Evolutionary conservation across 2,329 filamentous ascomycete genomes (phyloP), one percentile per base, ranked within the genome.

Genomic region (Fusarium sp.): DNA sequence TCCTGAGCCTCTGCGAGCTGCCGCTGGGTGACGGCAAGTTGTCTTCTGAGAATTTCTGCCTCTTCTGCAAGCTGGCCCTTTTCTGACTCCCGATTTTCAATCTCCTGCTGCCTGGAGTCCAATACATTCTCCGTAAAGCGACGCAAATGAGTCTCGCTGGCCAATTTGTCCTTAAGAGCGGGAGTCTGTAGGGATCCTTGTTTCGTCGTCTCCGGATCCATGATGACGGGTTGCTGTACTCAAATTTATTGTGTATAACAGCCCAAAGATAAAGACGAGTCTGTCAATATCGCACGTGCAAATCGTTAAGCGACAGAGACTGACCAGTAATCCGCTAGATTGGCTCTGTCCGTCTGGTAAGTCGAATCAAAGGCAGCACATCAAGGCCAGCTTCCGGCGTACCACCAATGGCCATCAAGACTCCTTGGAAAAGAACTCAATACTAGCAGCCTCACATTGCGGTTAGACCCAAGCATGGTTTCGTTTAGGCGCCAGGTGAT

Each of bases 111-210:
- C 57, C 82, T 80, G 26, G 76, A 79, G 57, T 83, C 82, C 47
- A 83, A 60, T n/a, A 83, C 82, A 17, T 78, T 74, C 56, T 83
- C 81, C 10, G 82, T 82, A 69, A 81, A 83, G 31, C 72, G 77
- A 45, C 81, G 80, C n/a, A 83, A 70, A 60, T 77, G 75, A 45
- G 77, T 75, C 59, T 83, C 81, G 55, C 81, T 77, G 24, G 74
- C 73, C 35, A 83, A 69, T 56, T 75, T 79, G 24, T 73, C 66
- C 54, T 81, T 75, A 36, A 80, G 72, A 14, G 42, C 55, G 31
- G 75, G 61, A 39, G 48, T 68, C 48, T 72, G 70, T 44, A 62
- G 66, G 48, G 64, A 65, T 61, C 63, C 52, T 33, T 66, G 64
- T 49, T 72, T 58, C 26, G 62, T 59, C 20, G 60, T 57, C 20